Evolutionary conservation across 2,329 filamentous ascomycete genomes (phyloP), one percentile per base, ranked within the genome.

Genomic region (Botrytis fragariae): DNA sequence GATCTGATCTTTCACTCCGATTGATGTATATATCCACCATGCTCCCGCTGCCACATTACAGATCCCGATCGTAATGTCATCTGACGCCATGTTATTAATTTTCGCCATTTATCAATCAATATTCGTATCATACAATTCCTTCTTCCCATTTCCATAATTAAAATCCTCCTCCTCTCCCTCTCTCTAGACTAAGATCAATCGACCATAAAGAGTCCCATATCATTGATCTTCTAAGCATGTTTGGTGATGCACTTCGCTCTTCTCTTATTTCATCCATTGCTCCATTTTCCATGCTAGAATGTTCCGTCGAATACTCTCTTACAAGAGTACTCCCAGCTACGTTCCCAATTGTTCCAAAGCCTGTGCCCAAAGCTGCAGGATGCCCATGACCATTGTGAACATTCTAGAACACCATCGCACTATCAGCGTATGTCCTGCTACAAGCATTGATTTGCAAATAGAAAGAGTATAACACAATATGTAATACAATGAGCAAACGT

Each of bases 131-230:
- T 57, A 32, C n/a, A 57, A 57, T 57, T 57, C 51, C 51, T 57
- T 57, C 51, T 57, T 18, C 14, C 51, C n/a, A 54, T n/a, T 1
- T 57, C 14, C 51, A 14, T 29, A 57, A 18, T 14, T 57, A 32
- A 57, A 18, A 35, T 35, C 57, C 32, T 22, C 29, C 12, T 51
- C 35, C 75, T 61, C 76, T 79, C 51, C 79, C 81, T 74, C 84
- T 86, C 76, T 87, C 87, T 68, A 87, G 86, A 75, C 83, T 88
- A 63, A 89, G 84, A 77, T 91, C 88, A 39, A 90, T 79, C 75
- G 84, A 88, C 89, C 89, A 91, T 25, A 91, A 81, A 20, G 87
- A 85, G 76, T 90, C 88, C 88, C 88, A 91, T 16, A 90, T 84
- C 6, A 90, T 83, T 42, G 86, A 88, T 77, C 82, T 86, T 29